Percentiles rank a stretch among this genome's conserved stretches.
Conservation (phyloP, 495 filamentous ascomycete species). For the Lophiostoma macrostomum region DNA sequence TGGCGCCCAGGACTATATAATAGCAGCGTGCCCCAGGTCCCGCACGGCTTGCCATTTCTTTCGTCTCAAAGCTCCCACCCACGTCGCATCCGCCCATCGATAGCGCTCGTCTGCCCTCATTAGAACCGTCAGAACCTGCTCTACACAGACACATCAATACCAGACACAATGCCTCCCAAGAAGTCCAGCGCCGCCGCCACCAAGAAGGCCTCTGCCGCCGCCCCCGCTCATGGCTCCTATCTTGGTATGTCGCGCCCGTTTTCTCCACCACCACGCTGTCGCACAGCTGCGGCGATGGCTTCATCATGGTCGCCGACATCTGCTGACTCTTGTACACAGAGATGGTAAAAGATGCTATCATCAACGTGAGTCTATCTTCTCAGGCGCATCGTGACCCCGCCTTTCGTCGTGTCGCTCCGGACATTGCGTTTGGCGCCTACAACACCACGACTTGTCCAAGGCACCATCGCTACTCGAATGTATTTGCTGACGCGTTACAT, state of each 20-base stretch:
- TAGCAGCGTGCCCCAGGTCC: conserved; percentile 16
- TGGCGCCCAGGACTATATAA: too few relatives aligned
- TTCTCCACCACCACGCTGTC: conserved; percentile 14
- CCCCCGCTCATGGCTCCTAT: conserved; percentile 54
- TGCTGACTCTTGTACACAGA: conserved; percentile 51
- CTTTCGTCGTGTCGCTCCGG: conserved; percentile 38
- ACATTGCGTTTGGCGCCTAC: conserved; percentile 14
- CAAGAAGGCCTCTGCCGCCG: conserved; percentile 51
- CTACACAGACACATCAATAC: conserved; percentile 16
- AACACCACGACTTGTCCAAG: conserved; percentile 16
- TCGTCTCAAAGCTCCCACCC: conserved; percentile 19
- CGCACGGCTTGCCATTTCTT: conserved; percentile 5
- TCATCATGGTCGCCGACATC: conserved; percentile 33
- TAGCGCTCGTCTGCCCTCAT: conserved; percentile 10
- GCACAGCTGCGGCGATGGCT: conserved; percentile 22
- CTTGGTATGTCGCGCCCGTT: conserved; percentile 42
- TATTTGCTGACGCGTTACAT: conserved; percentile 48
- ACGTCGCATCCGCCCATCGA: conserved; percentile 11
- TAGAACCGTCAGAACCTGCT: conserved; percentile 18
- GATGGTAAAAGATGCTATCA: conserved; percentile 67
- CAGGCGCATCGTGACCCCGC: conserved; percentile 41
- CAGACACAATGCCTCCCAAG: conserved; percentile 61
- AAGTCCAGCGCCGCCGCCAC: conserved; percentile 52
- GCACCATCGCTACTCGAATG: conserved; percentile 20
- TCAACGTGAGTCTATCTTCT: conserved; percentile 54